Base-by-base conservation (phyloP, 2,329 filamentous ascomycete genomes). In the Cucurbitaria berberidis region DNA sequence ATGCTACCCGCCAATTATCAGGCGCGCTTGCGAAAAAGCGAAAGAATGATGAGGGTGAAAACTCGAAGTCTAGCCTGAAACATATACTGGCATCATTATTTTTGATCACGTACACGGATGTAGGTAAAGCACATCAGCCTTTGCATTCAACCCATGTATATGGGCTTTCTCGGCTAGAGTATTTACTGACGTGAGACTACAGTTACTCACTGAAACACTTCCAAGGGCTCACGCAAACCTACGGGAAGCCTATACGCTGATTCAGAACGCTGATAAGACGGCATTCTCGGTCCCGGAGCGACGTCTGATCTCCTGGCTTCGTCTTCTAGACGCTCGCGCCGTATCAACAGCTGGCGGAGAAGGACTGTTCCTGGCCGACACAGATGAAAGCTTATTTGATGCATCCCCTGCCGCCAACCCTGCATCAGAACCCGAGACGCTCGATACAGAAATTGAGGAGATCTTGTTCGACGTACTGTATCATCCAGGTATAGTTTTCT, bases 401-500 rank as follows among this genome's bases (percentile, higher is more conserved):
- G 72, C 79, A 6, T 81, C 80, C 0, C 77, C 77, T n/a, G 67
- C 64, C n/a, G 62, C 66, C 9, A 62, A 66, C 29, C 38, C 59
- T 5, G 65, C 72, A 1, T 78, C 59, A 4, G 62, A 68, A 36
- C 59, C 63, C 4, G 65, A 65, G 24, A 64, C 64, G 2, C 57
- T 64, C 5, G 67, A 73, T n/a, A 66, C 58, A 18, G 68, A 73
- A 19, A 71, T 76, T 11, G 80, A 83, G 43, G 80, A 84, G 35
- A 77, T 81, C 1, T 69, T 85, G 0, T 84, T 84, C 53, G 81
- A 84, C 53, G 76, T 82, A 0, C 67, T 84, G 2, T 84, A 83
- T 56, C 79, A 82, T n/a, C 82, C 82, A 0, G 82, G 82, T 0
- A 78, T 84, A 18, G 72, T 81, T 2, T 85, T 86, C 65, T 85